Evolutionary conservation across 352 stramenopile genomes (phyloP).

Genomic region (Phytophthora colocasiae): DNA sequence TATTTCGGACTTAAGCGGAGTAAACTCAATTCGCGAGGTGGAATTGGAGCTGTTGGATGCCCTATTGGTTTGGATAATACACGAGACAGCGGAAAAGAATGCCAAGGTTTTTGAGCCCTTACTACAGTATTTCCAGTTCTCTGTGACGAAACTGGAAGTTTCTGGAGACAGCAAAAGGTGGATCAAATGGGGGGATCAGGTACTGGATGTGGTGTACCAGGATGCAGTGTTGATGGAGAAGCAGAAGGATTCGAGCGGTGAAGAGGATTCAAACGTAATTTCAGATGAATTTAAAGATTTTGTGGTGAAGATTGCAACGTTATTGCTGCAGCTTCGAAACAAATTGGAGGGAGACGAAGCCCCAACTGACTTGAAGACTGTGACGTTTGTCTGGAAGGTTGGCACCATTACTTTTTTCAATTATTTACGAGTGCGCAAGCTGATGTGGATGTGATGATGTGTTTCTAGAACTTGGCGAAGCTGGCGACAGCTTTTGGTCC

Average conservation of each 20-base stretch:
- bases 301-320: slow-evolving; percentile 23
- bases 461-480: slow-evolving; percentile 52
- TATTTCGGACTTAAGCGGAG: slow-evolving; percentile 36
- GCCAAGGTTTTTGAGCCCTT: slow-evolving; percentile 9
- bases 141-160: slow-evolving; percentile 16
- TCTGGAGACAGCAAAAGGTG: slow-evolving; percentile 23
- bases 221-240: slow-evolving; percentile 16
- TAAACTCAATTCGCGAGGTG: not conserved
- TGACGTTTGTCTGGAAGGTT: slow-evolving; percentile 67
- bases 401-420: not conserved
- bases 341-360: slow-evolving; percentile 22
- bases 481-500: slow-evolving; percentile 39
- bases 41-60: slow-evolving; percentile 32
- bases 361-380: slow-evolving; percentile 40
- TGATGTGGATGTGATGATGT: slow-evolving; percentile 5
- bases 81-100: slow-evolving; percentile 7
- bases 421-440: not conserved
- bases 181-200: slow-evolving; percentile 38
- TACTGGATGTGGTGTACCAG: slow-evolving; percentile 28
- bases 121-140: slow-evolving; percentile 26
- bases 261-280: not conserved
- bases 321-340: slow-evolving; percentile 33
- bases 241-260: not conserved
- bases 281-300: not conserved
- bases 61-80: slow-evolving; percentile 15